Evolutionary conservation across 306 rosid genomes (phyloP).

Genomic region (Phaseolus lunatus): DNA sequence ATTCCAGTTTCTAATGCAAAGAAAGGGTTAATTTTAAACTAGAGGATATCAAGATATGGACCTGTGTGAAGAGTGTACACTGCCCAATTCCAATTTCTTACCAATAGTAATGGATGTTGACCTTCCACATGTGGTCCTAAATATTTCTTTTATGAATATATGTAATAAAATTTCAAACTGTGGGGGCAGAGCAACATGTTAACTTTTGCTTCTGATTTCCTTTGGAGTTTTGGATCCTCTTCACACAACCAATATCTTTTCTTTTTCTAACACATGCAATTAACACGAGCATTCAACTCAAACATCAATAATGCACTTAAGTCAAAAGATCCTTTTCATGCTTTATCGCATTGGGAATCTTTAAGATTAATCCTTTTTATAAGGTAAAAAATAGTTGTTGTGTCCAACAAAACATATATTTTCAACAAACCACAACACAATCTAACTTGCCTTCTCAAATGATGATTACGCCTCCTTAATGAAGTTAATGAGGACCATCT

Average conservation of each 20-base stretch:
- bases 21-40: no score
- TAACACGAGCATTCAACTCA: constrained; percentile 6
- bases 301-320: constrained; percentile 19
- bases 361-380: neutral
- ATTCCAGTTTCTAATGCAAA: no score
- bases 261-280: neutral
- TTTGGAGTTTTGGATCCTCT: constrained; percentile 10
- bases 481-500: neutral
- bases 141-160: neutral
- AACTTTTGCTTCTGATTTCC: neutral
- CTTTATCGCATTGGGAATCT: constrained; percentile 15
- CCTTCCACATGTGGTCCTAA: neutral
- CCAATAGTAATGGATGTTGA: no score
- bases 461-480: neutral
- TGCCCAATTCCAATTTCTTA: no score
- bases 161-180: neutral
- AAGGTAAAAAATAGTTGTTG: neutral
- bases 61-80: no score
- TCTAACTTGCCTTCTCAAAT: neutral
- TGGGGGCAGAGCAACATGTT: neutral
- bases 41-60: no score
- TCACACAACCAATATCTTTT: neutral
- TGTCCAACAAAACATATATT: neutral
- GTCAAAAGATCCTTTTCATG: constrained; percentile 32
- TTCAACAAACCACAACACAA: neutral